Evolutionary conservation across 176 grass and related monocot genomes (phyloP).

Genomic region (Aegilops longissima): DNA sequence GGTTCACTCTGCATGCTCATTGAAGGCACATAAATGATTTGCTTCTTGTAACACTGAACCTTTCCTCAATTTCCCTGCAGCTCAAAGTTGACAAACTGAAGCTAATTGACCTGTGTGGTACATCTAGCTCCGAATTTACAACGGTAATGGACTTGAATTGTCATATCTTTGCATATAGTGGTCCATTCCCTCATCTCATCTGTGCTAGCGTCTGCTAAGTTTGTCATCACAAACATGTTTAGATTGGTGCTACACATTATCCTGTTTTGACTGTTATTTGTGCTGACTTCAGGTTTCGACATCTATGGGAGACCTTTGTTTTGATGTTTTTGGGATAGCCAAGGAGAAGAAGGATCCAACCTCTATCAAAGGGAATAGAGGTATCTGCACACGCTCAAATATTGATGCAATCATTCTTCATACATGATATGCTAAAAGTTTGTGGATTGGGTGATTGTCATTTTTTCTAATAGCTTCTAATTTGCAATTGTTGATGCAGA

Average conservation of each 20-base stretch:
- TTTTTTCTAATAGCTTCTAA: background rate
- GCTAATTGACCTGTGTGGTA: slow-evolving; percentile 84
- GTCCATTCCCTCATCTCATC: background rate
- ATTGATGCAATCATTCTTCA: background rate
- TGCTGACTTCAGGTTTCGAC: slow-evolving; percentile 64
- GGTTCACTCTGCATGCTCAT: background rate
- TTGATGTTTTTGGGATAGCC: slow-evolving; percentile 87
- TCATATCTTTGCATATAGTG: background rate
- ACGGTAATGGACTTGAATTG: slow-evolving; percentile 41
- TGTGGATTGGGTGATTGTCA: background rate
- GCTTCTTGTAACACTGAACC: slow-evolving; percentile 18
- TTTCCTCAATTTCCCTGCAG: slow-evolving; percentile 34
- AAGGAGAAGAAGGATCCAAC: slow-evolving; percentile 95
- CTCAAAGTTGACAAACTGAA: slow-evolving; percentile 96
- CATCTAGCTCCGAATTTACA: slow-evolving; percentile 86
- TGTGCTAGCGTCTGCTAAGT: background rate
- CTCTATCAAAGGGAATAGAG: slow-evolving; percentile 86
- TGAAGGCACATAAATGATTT: background rate
- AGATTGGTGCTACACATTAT: background rate
- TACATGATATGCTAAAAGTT: background rate
- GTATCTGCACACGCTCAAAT: slow-evolving; percentile 30
- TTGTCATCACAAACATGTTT: background rate
- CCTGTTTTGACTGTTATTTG: slow-evolving; percentile 32
- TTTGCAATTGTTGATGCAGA: slow-evolving; percentile 37
- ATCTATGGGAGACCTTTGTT: slow-evolving; percentile 93